Conservation (phyloP, 805 yeast species). For the Limtongia smithiae region DNA sequence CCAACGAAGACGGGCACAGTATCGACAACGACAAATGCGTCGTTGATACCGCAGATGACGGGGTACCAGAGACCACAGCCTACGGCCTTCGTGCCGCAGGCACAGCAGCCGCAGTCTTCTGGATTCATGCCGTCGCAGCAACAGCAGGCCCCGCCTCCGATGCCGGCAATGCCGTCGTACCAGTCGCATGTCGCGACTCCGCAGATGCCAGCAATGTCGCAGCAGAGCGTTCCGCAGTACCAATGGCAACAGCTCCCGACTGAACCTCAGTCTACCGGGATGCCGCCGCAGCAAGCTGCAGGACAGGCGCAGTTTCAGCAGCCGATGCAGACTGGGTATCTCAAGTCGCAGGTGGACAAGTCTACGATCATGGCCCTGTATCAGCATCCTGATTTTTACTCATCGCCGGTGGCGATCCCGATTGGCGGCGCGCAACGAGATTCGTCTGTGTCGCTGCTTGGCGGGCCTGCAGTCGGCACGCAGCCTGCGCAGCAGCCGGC, state of each 20-base stretch:
- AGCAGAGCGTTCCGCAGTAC: too few relatives aligned
- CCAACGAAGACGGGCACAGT: too few relatives aligned
- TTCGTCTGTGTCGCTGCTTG: conserved; percentile 4
- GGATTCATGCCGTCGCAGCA: conserved; percentile 17
- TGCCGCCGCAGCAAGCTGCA: conserved; percentile 14
- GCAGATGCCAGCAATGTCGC: not conserved
- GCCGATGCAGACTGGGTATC: conserved; percentile 20
- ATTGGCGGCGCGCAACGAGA: not conserved
- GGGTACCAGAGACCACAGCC: conserved; percentile 1
- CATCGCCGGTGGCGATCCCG: conserved; percentile 27
- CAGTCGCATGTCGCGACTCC: not conserved
- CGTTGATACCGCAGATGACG: conserved; percentile 8
- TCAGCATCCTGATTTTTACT: conserved; percentile 25
- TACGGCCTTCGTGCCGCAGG: not conserved
- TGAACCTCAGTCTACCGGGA: conserved; percentile 14
- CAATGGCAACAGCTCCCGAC: conserved; percentile 2
- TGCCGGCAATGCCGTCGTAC: not conserved
- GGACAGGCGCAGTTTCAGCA: conserved; percentile 17
- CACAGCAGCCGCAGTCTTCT: conserved; percentile 3
- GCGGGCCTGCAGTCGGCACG: conserved; percentile 5
- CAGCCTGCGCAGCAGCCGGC: not conserved
- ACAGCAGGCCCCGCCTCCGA: conserved; percentile 5
- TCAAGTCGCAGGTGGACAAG: conserved; percentile 12
- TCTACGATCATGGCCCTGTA: conserved; percentile 27
- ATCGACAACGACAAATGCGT: too few relatives aligned